These are phyloP conservation scores for Ophiocordyceps camponoti-saundersi DNA, from an alignment of 2,329 filamentous ascomycete genomes.

Conservation along the genomic window DNA sequence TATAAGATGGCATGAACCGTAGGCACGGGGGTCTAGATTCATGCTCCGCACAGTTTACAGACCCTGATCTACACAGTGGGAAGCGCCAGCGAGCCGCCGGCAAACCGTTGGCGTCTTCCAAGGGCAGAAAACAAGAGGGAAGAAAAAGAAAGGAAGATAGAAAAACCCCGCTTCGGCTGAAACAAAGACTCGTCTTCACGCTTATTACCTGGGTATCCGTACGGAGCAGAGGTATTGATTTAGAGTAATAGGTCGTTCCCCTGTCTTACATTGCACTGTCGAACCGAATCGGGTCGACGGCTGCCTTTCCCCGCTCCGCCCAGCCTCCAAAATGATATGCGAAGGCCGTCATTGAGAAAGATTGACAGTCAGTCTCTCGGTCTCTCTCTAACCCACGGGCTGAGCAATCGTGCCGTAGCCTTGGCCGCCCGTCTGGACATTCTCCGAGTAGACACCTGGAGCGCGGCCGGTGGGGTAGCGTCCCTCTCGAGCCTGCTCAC, in stretches of 20 bases:
- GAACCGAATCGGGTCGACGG: background rate
- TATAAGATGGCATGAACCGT: background rate
- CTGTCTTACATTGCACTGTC: background rate
- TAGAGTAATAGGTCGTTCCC: background rate
- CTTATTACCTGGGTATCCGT: background rate
- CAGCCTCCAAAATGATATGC: background rate
- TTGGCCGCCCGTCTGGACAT: constrained; percentile 55
- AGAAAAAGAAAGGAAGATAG: background rate
- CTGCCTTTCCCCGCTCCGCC: background rate
- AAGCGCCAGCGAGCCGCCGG: background rate
- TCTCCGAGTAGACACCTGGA: constrained; percentile 55
- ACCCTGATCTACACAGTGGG: background rate
- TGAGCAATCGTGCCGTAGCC: constrained; percentile 38
- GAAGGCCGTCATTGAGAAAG: too few species aligned
- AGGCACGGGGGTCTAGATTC: background rate
- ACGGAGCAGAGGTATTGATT: background rate
- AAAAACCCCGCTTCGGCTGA: background rate
- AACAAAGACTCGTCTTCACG: background rate
- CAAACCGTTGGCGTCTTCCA: constrained; percentile 2
- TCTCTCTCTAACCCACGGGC: constrained; percentile 4
- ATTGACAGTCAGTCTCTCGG: background rate
- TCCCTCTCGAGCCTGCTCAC: constrained; percentile 43
- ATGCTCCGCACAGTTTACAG: background rate
- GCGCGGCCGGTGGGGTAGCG: constrained; percentile 35
- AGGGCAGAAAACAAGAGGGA: background rate